Conservation (phyloP, 73 alveolate genomes). For the Effrenium voratum region DNA sequence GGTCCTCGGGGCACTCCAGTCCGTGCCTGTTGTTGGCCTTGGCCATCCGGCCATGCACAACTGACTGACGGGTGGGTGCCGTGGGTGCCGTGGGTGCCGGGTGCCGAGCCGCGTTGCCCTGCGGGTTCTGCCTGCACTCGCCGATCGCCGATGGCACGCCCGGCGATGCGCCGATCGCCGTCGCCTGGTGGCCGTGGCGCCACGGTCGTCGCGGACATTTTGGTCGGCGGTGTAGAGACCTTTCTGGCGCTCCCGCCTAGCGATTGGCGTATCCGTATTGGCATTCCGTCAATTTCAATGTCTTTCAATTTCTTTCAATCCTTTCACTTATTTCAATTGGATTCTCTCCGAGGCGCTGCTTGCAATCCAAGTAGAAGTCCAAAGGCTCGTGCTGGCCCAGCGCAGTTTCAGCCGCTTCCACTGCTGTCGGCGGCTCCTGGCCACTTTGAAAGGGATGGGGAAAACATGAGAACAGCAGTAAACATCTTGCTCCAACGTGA, state of each 20-base stretch:
- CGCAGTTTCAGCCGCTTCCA: conserved; percentile 55
- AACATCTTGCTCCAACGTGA: background rate
- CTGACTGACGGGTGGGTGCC: background rate
- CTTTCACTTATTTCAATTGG: background rate
- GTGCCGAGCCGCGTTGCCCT: conserved; percentile 28
- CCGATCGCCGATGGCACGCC: background rate
- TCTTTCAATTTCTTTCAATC: background rate
- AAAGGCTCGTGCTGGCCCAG: conserved; percentile 86
- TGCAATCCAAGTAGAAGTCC: conserved; percentile 56
- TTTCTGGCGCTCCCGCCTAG: conserved; percentile 76
- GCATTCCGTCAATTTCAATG: background rate
- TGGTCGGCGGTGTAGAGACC: conserved; percentile 83
- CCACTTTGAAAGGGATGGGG: background rate
- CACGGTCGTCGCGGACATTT: conserved; percentile 53
- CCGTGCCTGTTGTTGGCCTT: conserved; percentile 80
- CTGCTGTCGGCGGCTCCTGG: background rate
- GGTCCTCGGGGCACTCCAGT: conserved; percentile 81
- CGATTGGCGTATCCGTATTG: background rate
- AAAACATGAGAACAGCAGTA: too few species aligned
- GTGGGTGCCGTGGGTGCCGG: background rate
- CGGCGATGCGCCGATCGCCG: background rate
- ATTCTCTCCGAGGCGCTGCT: background rate
- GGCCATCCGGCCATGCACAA: background rate
- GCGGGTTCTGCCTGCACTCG: conserved; percentile 50
- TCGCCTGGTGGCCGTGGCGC: conserved; percentile 80